Evolutionary conservation across 192 early-diverging fungal species (phyloP), one percentile per base, ranked within the genome.

Genomic region (Podila minutissima): DNA sequence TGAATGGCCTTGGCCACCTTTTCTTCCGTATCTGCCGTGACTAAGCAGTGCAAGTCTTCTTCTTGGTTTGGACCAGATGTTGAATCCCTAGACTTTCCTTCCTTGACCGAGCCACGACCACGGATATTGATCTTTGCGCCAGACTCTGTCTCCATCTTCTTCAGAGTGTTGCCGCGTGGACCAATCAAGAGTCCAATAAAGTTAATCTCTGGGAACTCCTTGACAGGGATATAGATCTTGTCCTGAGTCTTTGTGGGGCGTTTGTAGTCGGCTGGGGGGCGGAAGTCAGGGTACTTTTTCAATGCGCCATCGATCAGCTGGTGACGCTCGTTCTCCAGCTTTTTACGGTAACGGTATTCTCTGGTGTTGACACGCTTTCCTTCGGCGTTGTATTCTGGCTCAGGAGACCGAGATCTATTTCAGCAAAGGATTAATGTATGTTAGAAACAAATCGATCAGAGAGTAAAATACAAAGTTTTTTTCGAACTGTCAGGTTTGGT

Each of bases 171-270:
- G 64, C 98, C 98, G 62, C 98, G 96, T 26, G 98, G 98, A 19
- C 97, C 97, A 74, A 98, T 95, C 66, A 99, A 86, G 38, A 96
- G 88, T 35, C 98, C 98, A 82, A 99, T 98, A 84, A 99, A 99
- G 81, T 98, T 98, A 37, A 99, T 95, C 31, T 97, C 95, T 6
- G 98, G 98, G 74, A 94, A 96, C 46, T 99, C 98, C 72, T 92
- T 94, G 55, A 92, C 94, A 29, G 98, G 98, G 58, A 99, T 98
- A 78, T 94, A 97, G 24, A 98, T 90, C 84, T 99, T 99, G 57
- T 97, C 96, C n/a, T 88, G 89, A 3, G 91, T 86, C 75, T 94
- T 96, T 32, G 90, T 91, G 7, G 95, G 92, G 61, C 89, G 79
- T 66, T 93, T 93, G 85, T 97, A 99, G 85, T 99, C 97, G 7